phyloP scores from a whole-genome alignment of 2,329 filamentous ascomycete species.

The Neofusicoccum ribis region DNA sequence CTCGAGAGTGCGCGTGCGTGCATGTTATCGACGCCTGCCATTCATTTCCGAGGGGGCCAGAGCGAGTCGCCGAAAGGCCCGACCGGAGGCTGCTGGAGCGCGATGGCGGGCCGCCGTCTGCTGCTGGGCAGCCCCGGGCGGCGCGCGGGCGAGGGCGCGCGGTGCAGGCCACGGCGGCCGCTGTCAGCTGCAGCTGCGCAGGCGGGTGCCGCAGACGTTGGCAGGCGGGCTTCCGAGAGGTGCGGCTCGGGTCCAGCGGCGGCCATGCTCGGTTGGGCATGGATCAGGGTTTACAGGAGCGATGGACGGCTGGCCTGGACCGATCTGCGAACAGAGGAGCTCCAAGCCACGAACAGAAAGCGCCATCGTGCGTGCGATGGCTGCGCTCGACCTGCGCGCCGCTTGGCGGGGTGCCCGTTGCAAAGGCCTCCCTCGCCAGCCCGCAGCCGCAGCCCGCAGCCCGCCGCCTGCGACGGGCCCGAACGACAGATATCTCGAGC shows the following conservation, averaged over 20 bases:
- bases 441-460: neutral
- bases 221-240: neutral
- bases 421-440: neutral
- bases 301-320: conserved; percentile 1
- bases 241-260: conserved; percentile 6
- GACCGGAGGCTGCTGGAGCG: neutral
- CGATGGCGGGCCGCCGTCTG: neutral
- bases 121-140: no score
- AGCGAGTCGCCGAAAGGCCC: neutral
- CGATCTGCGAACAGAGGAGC: neutral
- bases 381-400: neutral
- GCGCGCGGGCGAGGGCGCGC: no score
- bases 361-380: conserved; percentile 3
- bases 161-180: no score
- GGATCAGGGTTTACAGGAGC: conserved; percentile 7
- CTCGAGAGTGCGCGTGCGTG: neutral
- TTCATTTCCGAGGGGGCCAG: neutral
- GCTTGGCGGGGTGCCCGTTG: conserved; percentile 1
- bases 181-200: no score
- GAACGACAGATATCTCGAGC: conserved; percentile 9
- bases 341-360: neutral
- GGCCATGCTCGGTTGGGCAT: conserved; percentile 15
- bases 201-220: no score
- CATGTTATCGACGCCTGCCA: neutral
- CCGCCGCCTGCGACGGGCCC: neutral